Base-by-base conservation (phyloP, 2,329 filamentous ascomycete species). In the Periconia sp. region DNA sequence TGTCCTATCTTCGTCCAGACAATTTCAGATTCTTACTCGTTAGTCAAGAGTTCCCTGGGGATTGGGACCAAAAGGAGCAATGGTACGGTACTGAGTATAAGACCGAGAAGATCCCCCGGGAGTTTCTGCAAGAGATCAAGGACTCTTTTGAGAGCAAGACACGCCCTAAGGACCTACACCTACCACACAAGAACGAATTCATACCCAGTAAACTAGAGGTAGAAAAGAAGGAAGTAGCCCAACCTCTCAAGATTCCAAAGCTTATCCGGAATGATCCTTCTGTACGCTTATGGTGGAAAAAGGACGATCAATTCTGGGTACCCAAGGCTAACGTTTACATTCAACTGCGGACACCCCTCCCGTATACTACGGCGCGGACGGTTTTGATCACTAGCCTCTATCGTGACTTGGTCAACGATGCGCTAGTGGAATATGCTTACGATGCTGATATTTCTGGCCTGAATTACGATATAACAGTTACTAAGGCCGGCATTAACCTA, bases 1-100 rank as follows among this genome's bases (percentile, higher is more conserved):
- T 97, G 63, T 81, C 83, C 5, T 89, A 85, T 66, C 76, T 99
- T 45, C 83, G 87, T 18, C 90, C 92, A 0, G 92, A 97, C 70
- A 97, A 97, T 69, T 92, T 97, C 77, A 85, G 91, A 30, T 82
- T 97, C 72, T 87, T 85, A 1, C 81, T 97, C 47, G 85, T 95
- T 27, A 93, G 91, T 20, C 90, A 92, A 67, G 88, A 90, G 9
- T 89, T 87, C 61, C 92, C 92, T 0, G 92, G 91, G 0, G 82
- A 85, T 48, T 97, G 91, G 90, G 83, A 95, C 60, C 78, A 87
- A 71, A 95, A 89, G 69, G 94, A 99, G 77, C 91, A 92, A 70
- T 99, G 94, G 94, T 99, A 99, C 65, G 93, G 93, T 9, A 99
- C 94, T 0, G 92, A 97, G 68, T 96, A 97, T 76, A 90, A 86